Evolutionary conservation across 2,329 filamentous ascomycete species (phyloP), one percentile per base, ranked within the genome.

Genomic region (Penicillium sclerotigenum): DNA sequence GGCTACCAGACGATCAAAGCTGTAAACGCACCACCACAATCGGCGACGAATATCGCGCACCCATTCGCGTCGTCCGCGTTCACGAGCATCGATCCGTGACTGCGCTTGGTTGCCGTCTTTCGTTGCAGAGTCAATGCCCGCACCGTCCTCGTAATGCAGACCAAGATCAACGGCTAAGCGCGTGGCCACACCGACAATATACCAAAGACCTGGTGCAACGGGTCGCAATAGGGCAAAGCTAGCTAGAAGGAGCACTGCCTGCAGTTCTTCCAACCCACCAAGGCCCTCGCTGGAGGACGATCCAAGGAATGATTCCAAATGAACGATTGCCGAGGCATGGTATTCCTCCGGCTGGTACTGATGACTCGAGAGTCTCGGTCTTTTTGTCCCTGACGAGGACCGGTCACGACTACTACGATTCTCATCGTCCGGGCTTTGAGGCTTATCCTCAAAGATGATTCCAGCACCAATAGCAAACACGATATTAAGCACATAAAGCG

Each of bases 11-110:
- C 93, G 85, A 73, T 97, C 93, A 53, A 97, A 85, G 5, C 90
- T 93, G 74, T 97, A 97, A 1, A 92, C 92, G 75, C 91, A 96
- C 93, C 94, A 97, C 91, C 92, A 97, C 14, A 97, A 79, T 31
- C 93, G 84, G 54, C 93, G 83, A 49, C 91, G 86, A 60, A 96
- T 82, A 71, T 97, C 94, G 51, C 93, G 86, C 37, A 91, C 82
- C 82, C 91, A 97, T 73, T 96, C 85, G 55, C 90, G 83, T 47
- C 89, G 83, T 20, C 88, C 80, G 72, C 87, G 73, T 78, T 89
- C 81, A 54, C 79, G 78, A 47, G 77, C 74, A 60, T 81, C 78
- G 16, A 82, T 73, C 55, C 70, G 75, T 53, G 62, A 61, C 52
- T 65, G 73, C 9, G 60, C 50, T 40, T 68, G 67, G 11, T 68